These are phyloP conservation scores for Gymnopilus dilepis DNA, from an alignment of 768 basidiomycete species.

Conservation along the genomic window DNA sequence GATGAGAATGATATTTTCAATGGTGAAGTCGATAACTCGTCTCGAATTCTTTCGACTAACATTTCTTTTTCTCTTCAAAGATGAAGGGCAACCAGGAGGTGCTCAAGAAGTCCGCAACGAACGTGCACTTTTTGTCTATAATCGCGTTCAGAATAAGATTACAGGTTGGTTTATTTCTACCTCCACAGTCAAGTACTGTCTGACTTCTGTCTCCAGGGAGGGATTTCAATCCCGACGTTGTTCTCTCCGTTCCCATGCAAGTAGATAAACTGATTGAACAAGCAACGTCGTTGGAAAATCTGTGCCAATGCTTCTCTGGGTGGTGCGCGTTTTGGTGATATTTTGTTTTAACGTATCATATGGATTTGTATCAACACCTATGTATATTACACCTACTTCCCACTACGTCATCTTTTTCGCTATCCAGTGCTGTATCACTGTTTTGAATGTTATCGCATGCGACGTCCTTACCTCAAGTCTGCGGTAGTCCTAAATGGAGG, in stretches of 20 bases:
- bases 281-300: constrained; percentile 91
- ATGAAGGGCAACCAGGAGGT: constrained; percentile 60
- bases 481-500: background rate
- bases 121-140: constrained; percentile 88
- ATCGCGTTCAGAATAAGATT: constrained; percentile 93
- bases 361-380: constrained; percentile 20
- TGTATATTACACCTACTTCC: constrained; percentile 28
- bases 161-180: constrained; percentile 60
- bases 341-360: constrained; percentile 9
- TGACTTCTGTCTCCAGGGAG: constrained; percentile 56
- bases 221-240: constrained; percentile 88
- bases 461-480: too few relatives aligned
- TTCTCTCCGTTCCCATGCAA: constrained; percentile 77
- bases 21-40: constrained; percentile 51
- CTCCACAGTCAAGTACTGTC: background rate
- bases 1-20: constrained; percentile 96
- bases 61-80: constrained; percentile 27
- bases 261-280: constrained; percentile 94
- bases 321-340: constrained; percentile 88
- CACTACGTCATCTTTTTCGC: constrained; percentile 6
- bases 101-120: constrained; percentile 91
- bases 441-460: too few relatives aligned
- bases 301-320: constrained; percentile 96
- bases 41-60: background rate
- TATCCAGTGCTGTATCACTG: background rate